A percentile compares a stretch with the other conserved stretches of the same genome.
phyloP scores from a whole-genome alignment of 2,329 filamentous ascomycete genomes.

The Microcera coccophila region DNA sequence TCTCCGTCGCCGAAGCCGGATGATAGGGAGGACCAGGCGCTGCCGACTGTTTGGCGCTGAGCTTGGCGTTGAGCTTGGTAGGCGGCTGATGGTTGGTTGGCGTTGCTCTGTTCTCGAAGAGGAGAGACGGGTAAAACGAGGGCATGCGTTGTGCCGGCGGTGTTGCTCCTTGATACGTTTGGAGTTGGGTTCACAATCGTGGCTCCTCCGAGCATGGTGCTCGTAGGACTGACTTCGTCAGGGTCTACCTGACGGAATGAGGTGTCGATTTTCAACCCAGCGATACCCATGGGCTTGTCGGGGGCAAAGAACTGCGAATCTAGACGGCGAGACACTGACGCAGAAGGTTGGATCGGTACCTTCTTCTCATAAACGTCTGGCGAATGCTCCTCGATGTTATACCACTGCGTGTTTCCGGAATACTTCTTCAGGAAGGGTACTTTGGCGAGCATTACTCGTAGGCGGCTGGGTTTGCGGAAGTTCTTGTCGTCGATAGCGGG shows the following conservation, averaged over 20 bases:
- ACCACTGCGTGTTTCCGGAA: conserved; percentile 33
- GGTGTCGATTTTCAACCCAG: conserved; percentile 9
- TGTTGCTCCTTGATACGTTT: too few relatives aligned
- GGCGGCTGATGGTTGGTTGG: conserved; percentile 5
- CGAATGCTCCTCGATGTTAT: conserved; percentile 30
- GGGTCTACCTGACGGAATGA: conserved; percentile 11
- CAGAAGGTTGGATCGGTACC: conserved; percentile 4
- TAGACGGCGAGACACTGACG: conserved; percentile 13
- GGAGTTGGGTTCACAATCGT: neutral
- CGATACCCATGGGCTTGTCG: conserved; percentile 16
- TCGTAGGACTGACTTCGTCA: conserved; percentile 18
- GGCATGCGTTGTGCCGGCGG: conserved; percentile 11
- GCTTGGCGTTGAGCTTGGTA: conserved; percentile 2
- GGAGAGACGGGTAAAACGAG: conserved; percentile 10
- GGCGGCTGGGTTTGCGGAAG: conserved; percentile 21
- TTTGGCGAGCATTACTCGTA: conserved; percentile 26
- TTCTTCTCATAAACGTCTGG: conserved; percentile 20
- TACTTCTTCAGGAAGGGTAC: conserved; percentile 36
- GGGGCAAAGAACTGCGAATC: conserved; percentile 24
- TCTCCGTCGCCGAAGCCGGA: conserved; percentile 63
- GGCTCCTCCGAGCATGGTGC: conserved; percentile 14
- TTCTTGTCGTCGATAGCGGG: conserved; percentile 19
- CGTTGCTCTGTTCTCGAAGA: conserved; percentile 16
- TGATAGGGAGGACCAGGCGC: conserved; percentile 57
- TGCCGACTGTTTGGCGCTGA: conserved; percentile 37